Conservation (phyloP, 257 asterid genomes). For the Petunia axillaris region DNA sequence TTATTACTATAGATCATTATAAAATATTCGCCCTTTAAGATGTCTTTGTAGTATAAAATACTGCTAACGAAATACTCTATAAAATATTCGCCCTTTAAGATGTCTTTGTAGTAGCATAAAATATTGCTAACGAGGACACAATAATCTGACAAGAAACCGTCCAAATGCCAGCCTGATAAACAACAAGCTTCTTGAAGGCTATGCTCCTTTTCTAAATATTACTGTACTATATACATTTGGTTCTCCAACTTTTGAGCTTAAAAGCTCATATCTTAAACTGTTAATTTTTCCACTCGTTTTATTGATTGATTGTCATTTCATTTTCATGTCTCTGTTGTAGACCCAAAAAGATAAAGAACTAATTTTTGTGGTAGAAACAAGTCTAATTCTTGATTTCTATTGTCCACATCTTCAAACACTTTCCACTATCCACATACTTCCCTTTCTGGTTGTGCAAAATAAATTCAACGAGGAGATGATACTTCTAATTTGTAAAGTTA, state of each 20-base stretch:
- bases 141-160: not conserved
- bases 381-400: not conserved
- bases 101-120: not conserved
- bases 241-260: not conserved
- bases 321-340: conserved; percentile 1
- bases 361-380: conserved; percentile 17
- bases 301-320: conserved; percentile 20
- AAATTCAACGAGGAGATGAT: not conserved
- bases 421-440: conserved; percentile 1
- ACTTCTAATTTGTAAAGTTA: no score
- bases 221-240: not conserved
- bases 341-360: conserved; percentile 18
- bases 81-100: not conserved
- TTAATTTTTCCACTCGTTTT: not conserved
- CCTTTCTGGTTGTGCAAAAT: not conserved
- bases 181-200: conserved; percentile 1
- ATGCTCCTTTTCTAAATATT: not conserved
- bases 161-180: conserved; percentile 2
- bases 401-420: not conserved
- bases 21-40: not conserved
- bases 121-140: not conserved
- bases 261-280: not conserved
- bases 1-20: not conserved
- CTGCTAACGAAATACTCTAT: not conserved
- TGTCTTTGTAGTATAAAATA: not conserved